Conservation (phyloP, 768 basidiomycete genomes). For the Cystobasidiopsis lactophilus region DNA sequence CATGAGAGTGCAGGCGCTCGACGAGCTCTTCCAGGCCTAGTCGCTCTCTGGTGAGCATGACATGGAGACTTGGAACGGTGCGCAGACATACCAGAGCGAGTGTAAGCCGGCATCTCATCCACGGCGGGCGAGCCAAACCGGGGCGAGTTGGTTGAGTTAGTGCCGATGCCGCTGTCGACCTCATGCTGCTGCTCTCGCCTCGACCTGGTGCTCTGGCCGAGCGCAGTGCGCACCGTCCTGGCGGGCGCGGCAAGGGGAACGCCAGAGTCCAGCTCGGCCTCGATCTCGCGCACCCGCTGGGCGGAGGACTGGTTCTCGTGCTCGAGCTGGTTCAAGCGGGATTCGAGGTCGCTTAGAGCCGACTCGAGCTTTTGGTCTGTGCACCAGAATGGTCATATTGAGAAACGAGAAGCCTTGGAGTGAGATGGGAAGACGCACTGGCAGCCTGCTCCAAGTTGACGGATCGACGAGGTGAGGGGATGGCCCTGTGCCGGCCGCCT, state of each 20-base stretch:
- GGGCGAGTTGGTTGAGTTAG: background rate
- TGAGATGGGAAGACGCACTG: background rate
- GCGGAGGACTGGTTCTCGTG: conserved; percentile 13
- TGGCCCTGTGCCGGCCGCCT: background rate
- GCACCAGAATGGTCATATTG: background rate
- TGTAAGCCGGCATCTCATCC: too few relatives aligned
- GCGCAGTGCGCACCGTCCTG: background rate
- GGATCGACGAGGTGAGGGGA: background rate
- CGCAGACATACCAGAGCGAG: too few relatives aligned
- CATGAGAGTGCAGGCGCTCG: background rate
- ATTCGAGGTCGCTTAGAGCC: conserved; percentile 5
- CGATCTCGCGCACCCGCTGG: conserved; percentile 13
- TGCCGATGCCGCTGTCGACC: background rate
- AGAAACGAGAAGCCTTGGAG: background rate
- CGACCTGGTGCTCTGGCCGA: background rate
- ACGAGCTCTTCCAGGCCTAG: conserved; percentile 6
- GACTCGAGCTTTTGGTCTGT: conserved; percentile 11
- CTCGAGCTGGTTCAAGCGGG: conserved; percentile 9
- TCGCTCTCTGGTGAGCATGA: too few relatives aligned
- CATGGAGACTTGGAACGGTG: too few relatives aligned
- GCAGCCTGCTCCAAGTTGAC: too few relatives aligned
- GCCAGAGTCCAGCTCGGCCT: conserved; percentile 3
- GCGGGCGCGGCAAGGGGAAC: too few relatives aligned
- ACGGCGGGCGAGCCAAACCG: too few relatives aligned
- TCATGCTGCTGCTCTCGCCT: background rate